Evolutionary conservation across 805 yeast genomes (phyloP), one percentile per base, ranked within the genome.

Genomic region (Suhomyces xylopsoci): DNA sequence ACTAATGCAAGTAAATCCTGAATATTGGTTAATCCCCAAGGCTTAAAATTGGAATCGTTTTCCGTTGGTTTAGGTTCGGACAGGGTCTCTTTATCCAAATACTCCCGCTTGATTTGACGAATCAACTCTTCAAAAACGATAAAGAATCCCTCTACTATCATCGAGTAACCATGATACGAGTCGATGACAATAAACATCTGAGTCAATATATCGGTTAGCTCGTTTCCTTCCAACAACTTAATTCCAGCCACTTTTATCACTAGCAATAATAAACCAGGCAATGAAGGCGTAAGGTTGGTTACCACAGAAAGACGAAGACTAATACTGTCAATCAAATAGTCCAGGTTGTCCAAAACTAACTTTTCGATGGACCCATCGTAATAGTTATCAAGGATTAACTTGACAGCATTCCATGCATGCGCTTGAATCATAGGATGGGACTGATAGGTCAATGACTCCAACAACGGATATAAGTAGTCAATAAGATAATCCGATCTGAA

Each of bases 171-270:
- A 68, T 92, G 97, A 62, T 87, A 93, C 50, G 84, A 76, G 68
- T 93, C 98, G 48, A 93, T 74, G 34, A 92, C 70, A 17, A 85
- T 81, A 65, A 93, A 90, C 56, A 90, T 78, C 3, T 91, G 82
- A 47, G 83, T 80, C 17, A 93, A 72, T 0, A 93, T 76, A 65
- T 93, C 98, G 48, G 77, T 81, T 49, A 93, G 75, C 54, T 83
- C 89, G 53, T 73, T 73, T 8, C 64, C 56, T 30, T 78, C 76
- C 12, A 90, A 71, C 22, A 90, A 72, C 28, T 80, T 73, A 8
- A 79, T 71, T 0, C 97, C 97, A 0, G 92, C 85, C 24, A 91
- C 74, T 57, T 79, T 81, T 26, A 90, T 76, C 45, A 93, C 69
- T 3, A 90, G 85, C 45, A 87, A 77, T 40, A 93, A 70, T 3